phyloP scores from a whole-genome alignment of 805 yeast genomes.

The Metschnikowia cerradonensis region DNA sequence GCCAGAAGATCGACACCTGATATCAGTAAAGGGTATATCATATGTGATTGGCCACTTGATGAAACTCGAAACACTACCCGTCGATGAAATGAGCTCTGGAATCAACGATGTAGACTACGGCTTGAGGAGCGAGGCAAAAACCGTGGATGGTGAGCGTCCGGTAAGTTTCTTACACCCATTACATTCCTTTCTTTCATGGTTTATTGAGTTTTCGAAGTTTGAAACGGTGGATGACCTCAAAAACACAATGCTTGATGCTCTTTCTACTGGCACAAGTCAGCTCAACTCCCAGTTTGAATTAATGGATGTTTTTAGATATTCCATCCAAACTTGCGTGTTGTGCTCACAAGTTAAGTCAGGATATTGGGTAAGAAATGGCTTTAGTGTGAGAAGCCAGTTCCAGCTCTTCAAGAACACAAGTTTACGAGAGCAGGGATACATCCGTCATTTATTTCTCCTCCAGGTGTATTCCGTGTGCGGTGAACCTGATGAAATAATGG shows the following conservation, averaged over 20 bases:
- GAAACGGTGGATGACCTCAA: slow-evolving; percentile 17
- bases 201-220: slow-evolving; percentile 51
- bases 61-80: slow-evolving; percentile 21
- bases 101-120: slow-evolving; percentile 14
- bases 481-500: slow-evolving; percentile 53
- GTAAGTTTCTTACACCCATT: slow-evolving; percentile 79
- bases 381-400: slow-evolving; percentile 71
- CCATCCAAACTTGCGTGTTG: slow-evolving; percentile 71
- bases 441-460: slow-evolving; percentile 69
- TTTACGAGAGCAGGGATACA: slow-evolving; percentile 76
- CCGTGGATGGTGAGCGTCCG: slow-evolving; percentile 28
- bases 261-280: neutral
- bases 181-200: slow-evolving; percentile 68
- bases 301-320: slow-evolving; percentile 57
- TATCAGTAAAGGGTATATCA: slow-evolving; percentile 26
- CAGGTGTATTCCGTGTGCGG: slow-evolving; percentile 56
- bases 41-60: slow-evolving; percentile 29
- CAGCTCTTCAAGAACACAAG: slow-evolving; percentile 75
- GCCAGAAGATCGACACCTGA: slow-evolving; percentile 4
- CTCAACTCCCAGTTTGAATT: neutral
- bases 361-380: slow-evolving; percentile 92
- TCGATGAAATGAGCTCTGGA: neutral
- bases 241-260: neutral
- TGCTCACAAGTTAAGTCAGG: slow-evolving; percentile 85
- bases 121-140: slow-evolving; percentile 9